Evolutionary conservation across 2,329 filamentous ascomycete genomes (phyloP).

Genomic region (Cercospora citrullina): DNA sequence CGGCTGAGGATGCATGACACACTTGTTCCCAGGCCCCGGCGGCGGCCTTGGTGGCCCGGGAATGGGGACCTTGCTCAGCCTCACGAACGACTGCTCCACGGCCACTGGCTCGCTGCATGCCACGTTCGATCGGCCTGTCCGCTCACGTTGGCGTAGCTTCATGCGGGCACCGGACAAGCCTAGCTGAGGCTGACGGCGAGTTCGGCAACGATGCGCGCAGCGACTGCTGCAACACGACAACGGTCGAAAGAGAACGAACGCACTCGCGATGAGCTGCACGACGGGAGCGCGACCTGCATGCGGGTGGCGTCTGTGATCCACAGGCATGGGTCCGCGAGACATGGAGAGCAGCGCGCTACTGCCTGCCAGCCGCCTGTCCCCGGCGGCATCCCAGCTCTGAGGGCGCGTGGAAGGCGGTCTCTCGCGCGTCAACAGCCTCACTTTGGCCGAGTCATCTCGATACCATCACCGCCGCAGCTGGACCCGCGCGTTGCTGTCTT

Average conservation of each 20-base stretch:
- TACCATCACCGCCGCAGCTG: constrained; percentile 3
- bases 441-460: not conserved
- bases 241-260: not conserved
- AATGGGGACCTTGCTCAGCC: not conserved
- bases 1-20: not conserved
- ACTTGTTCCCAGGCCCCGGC: not conserved
- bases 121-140: not conserved
- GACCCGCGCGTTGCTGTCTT: not conserved
- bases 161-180: not conserved
- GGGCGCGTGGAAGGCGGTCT: constrained; percentile 11
- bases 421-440: constrained; percentile 16
- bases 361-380: constrained; percentile 3
- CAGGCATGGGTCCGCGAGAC: not conserved
- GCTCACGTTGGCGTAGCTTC: not conserved
- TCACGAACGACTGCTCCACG: constrained; percentile 11
- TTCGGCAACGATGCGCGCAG: not conserved
- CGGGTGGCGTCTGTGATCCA: not conserved
- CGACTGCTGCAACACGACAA: not conserved
- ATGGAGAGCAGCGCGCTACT: not conserved
- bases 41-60: not conserved
- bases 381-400: not conserved
- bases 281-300: constrained; percentile 2
- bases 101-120: not conserved
- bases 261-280: not conserved
- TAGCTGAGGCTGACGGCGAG: not conserved